These are phyloP conservation scores for Cytidiella melzeri DNA, from an alignment of 768 basidiomycete species.

Conservation along the genomic window DNA sequence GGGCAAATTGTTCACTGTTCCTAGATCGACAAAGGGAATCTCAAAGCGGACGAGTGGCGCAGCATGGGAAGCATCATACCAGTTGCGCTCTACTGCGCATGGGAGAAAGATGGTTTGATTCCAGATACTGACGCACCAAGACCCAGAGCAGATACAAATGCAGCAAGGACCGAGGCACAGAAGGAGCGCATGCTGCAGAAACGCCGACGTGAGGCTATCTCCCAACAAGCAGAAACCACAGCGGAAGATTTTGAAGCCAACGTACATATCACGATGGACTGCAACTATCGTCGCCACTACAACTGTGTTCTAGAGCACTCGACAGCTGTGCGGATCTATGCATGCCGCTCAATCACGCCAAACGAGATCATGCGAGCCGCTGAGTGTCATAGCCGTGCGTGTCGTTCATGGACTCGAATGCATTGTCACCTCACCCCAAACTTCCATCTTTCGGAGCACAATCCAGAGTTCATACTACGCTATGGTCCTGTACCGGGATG, in stretches of 20 bases:
- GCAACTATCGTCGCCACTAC: neutral
- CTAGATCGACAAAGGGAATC: constrained; percentile 6
- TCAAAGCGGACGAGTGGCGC: too few relatives aligned
- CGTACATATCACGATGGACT: constrained; percentile 14
- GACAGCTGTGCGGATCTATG: neutral
- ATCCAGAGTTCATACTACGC: too few relatives aligned
- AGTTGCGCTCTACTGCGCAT: constrained; percentile 12
- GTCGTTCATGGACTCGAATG: neutral
- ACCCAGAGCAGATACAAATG: too few relatives aligned
- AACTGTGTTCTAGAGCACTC: neutral
- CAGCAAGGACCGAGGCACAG: too few relatives aligned
- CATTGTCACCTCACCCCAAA: too few relatives aligned
- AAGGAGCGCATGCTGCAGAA: too few relatives aligned
- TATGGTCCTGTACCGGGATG: too few relatives aligned
- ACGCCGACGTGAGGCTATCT: constrained; percentile 13
- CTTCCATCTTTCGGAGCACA: too few relatives aligned
- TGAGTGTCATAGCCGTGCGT: neutral
- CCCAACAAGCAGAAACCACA: too few relatives aligned
- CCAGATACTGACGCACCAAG: too few relatives aligned
- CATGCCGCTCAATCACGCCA: neutral
- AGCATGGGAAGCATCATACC: too few relatives aligned
- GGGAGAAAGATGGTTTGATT: constrained; percentile 23
- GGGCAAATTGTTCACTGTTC: constrained; percentile 13
- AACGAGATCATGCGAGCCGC: neutral
- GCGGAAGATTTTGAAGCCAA: constrained; percentile 18